Evolutionary conservation across 495 filamentous ascomycete species (phyloP), one percentile per base, ranked within the genome.

Genomic region (Lepidopterella palustris): DNA sequence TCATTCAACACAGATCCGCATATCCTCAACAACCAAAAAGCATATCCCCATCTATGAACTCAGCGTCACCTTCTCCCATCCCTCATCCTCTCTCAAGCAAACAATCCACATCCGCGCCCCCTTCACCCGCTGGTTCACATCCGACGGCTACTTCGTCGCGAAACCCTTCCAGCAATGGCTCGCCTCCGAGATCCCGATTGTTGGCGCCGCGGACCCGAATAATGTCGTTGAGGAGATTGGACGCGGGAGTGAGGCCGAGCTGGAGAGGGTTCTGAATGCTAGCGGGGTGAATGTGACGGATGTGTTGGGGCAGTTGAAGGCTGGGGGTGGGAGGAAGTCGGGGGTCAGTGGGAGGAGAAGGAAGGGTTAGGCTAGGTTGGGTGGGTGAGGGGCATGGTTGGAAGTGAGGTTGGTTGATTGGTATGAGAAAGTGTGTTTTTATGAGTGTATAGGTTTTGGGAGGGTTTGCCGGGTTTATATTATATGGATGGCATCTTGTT

Each of bases 111-210:
- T 90, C 45, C 77, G 80, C 59, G 78, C 84, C 5, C 80, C 87
- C 3, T 97, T 96, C 71, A 87, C 85, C 20, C 79, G 79, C 25
- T 98, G 90, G 90, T 97, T 96, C 73, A 86, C 92, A 58, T 77
- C 76, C 3, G 82, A 88, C 35, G 92, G 93, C 5, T 81, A 80
- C 50, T 95, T 98, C 66, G 82, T 95, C 51, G 81, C 86, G 3
- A 81, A 84, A 62, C 92, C 91, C 8, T 91, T 96, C 68, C 90
- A 93, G 73, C 78, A 80, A 57, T 87, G 90, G 83, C 72, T 96
- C 26, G 87, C 88, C 26, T 78, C 75, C 23, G 79, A 82, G 65
- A 77, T 96, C 53, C 81, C 84, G 27, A 68, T 86, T 4, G 77
- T 96, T 68, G 84, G 84, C 13, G 73, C 80, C 62, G 80, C 83